Percentiles rank a stretch among this genome's conserved stretches.
Conservation (phyloP, 495 filamentous ascomycete genomes). For the Aspergillus nidulans region DNA sequence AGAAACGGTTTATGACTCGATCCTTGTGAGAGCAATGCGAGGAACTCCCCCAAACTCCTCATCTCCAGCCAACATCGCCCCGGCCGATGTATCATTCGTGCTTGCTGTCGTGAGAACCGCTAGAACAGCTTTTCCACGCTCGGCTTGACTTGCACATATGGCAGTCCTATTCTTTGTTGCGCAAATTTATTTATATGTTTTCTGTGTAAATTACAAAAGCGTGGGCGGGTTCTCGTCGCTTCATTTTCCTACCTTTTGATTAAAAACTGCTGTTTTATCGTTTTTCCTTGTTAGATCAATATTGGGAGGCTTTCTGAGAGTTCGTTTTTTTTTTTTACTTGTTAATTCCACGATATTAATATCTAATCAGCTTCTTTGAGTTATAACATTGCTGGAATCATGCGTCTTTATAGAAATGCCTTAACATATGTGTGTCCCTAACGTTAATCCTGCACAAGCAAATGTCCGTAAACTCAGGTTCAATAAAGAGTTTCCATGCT, state of each 20-base stretch:
- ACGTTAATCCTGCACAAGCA: too few relatives aligned
- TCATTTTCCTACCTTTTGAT: background rate
- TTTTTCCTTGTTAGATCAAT: slow-evolving; percentile 7
- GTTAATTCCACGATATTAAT: too few relatives aligned
- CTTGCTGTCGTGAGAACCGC: background rate
- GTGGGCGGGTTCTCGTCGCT: slow-evolving; percentile 34
- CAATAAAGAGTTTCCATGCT: too few relatives aligned
- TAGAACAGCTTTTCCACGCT: background rate
- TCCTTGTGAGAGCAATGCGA: background rate
- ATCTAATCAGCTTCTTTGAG: too few relatives aligned
- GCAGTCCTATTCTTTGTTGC: slow-evolving; percentile 3
- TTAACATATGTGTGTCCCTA: too few relatives aligned
- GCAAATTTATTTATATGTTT: slow-evolving; percentile 5
- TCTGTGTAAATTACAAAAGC: slow-evolving; percentile 44
- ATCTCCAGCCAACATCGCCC: background rate
- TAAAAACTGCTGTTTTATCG: slow-evolving; percentile 3
- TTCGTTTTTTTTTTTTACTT: too few relatives aligned
- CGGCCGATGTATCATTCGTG: background rate
- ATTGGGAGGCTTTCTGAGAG: slow-evolving; percentile 5
- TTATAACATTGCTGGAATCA: too few relatives aligned
- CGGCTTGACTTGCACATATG: background rate
- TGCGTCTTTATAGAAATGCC: too few relatives aligned
- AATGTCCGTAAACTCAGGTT: too few relatives aligned
- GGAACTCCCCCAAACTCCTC: background rate
- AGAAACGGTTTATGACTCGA: slow-evolving; percentile 25